Evolutionary conservation across 176 grass and related monocot species (phyloP).

Genomic region (Aechmea fasciata): DNA sequence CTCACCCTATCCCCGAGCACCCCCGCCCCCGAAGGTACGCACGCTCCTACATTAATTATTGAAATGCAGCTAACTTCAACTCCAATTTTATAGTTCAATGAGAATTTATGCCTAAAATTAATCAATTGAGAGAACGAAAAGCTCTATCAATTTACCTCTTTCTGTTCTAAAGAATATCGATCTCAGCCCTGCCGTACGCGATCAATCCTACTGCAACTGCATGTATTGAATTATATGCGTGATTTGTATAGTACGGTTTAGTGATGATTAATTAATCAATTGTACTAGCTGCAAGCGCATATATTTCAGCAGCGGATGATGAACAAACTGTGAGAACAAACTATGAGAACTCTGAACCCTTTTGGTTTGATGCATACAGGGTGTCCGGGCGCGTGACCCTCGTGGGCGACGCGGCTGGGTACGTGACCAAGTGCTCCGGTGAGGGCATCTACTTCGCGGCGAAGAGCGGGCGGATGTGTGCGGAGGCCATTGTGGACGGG

Average conservation of each 20-base stretch:
- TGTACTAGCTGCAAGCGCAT: too few species aligned
- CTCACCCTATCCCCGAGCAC: constrained; percentile 92
- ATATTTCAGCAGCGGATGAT: neutral
- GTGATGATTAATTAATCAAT: too few species aligned
- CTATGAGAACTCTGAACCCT: too few species aligned
- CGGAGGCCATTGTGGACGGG: constrained; percentile 76
- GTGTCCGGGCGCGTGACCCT: constrained; percentile 61
- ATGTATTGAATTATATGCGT: too few species aligned
- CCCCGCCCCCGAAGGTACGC: constrained; percentile 59
- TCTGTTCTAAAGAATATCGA: too few species aligned
- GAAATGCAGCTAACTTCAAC: neutral
- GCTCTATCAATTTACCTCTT: too few species aligned
- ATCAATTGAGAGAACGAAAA: too few species aligned
- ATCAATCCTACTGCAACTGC: too few species aligned
- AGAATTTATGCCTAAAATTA: too few species aligned
- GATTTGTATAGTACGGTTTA: too few species aligned
- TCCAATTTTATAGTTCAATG: too few species aligned
- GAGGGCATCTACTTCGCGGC: constrained; percentile 99
- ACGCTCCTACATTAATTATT: neutral
- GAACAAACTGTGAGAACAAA: neutral
- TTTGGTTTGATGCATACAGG: constrained; percentile 19
- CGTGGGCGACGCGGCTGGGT: constrained; percentile 84
- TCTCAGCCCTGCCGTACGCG: too few species aligned
- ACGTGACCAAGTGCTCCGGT: constrained; percentile 96
- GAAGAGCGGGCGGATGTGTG: constrained; percentile 89